phyloP scores from a whole-genome alignment of 2,329 filamentous ascomycete species.

The Corinectria fuckeliana region DNA sequence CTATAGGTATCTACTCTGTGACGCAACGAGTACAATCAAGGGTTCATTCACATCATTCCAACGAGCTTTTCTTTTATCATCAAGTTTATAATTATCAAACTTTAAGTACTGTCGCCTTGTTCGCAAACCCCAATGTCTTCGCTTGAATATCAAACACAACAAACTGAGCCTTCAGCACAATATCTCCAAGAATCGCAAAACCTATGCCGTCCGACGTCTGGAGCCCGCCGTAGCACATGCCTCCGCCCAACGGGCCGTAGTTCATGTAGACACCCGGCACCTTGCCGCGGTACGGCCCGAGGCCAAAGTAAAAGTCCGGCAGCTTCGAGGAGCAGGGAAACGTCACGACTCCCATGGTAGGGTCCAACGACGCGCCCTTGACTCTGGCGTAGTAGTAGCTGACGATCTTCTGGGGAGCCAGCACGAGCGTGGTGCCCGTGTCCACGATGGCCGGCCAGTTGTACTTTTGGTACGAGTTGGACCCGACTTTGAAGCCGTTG shows the following conservation, averaged over 20 bases:
- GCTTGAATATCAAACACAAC: slow-evolving; percentile 48
- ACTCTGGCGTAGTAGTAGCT: slow-evolving; percentile 66
- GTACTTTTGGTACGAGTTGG: slow-evolving; percentile 19
- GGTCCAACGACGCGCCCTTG: slow-evolving; percentile 53
- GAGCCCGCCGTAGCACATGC: slow-evolving; percentile 46
- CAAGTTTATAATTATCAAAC: background rate
- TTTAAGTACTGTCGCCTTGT: slow-evolving; percentile 39
- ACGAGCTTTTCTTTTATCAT: no score
- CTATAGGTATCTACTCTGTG: no score
- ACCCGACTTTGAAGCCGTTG: slow-evolving; percentile 61
- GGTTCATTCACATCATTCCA: no score
- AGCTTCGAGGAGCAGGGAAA: slow-evolving; percentile 62
- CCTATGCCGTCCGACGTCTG: slow-evolving; percentile 46
- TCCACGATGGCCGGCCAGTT: slow-evolving; percentile 67
- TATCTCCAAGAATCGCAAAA: slow-evolving; percentile 49
- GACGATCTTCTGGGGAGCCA: slow-evolving; percentile 61
- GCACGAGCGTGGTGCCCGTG: slow-evolving; percentile 72
- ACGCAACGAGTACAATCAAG: background rate
- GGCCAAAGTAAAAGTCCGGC: slow-evolving; percentile 49
- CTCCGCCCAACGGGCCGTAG: slow-evolving; percentile 40
- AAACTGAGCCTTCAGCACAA: slow-evolving; percentile 53
- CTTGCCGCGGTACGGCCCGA: slow-evolving; percentile 43
- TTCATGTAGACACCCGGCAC: slow-evolving; percentile 49
- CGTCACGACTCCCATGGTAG: slow-evolving; percentile 59
- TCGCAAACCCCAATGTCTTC: slow-evolving; percentile 47